Base-by-base conservation (phyloP, 2,329 filamentous ascomycete genomes). In the Aspergillus cejpii region DNA sequence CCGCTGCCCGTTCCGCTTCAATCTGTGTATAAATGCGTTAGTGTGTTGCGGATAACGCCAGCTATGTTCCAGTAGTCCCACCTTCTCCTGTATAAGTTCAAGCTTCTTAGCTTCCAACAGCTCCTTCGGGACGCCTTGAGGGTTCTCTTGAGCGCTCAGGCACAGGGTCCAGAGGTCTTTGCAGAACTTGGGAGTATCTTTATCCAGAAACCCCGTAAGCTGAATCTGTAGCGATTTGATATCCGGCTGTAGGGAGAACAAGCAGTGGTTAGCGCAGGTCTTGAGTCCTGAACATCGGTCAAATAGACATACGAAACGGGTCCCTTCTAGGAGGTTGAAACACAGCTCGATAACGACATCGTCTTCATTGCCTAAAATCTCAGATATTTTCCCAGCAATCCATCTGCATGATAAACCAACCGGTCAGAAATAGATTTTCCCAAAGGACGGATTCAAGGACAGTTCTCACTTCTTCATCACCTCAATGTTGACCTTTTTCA, bases 221-320 rank as follows among this genome's bases (percentile, higher is more conserved):
- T 94, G 85, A 56, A 96, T 95, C 64, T 98, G 92, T 44, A 97
- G 77, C 37, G 85, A 81, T 70, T 97, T 98, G 68, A 97, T 92
- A 64, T 97, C 88, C 53, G 91, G 92, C 90, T 97, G 57, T 31
- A 48, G 26, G 43, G 59, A 49, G 39, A 31, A 20, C 53, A 15
- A 20, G 10, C 23, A 21, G 11, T 34, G 38, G 40, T 63, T 48
- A 60, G 60, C 47, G 39, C 2, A 17, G 14, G 2, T 8, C 31
- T 45, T 14, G 41, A 14, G 10, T 20, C 21, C 39, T 41, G 24
- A 39, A 8, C 34, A 14, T 27, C 43, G 10, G 39, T 15, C 44
- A 20, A 37, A 10, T 38, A 11, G 37, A 76, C 85, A 56, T 72
- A 95, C 90, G 65, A 79, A 85, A 64, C 85, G 81, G 15, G 80